A percentile compares a stretch with the other conserved stretches of the same genome.
phyloP scores from a whole-genome alignment of 352 stramenopile genomes.

The Elongisporangium prolatum region DNA sequence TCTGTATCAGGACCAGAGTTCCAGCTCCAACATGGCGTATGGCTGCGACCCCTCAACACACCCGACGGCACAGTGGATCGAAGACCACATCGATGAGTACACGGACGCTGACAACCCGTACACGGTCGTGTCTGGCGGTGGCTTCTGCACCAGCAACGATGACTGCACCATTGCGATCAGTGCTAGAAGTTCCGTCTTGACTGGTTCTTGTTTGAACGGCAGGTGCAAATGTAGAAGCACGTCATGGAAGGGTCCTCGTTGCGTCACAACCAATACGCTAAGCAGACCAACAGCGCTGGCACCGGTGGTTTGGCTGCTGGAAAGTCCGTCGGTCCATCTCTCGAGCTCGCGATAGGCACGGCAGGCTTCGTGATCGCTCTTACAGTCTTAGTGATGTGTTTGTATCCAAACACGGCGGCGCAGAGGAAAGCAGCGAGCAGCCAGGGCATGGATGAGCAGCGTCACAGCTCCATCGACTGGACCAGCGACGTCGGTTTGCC shows the following conservation, averaged over 20 bases:
- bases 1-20: slow-evolving; percentile 54
- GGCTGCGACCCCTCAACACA: slow-evolving; percentile 70
- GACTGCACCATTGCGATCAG: slow-evolving; percentile 46
- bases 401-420: too few relatives aligned
- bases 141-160: slow-evolving; percentile 42
- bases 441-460: too few relatives aligned
- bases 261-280: slow-evolving; percentile 1
- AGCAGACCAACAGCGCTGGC: too few relatives aligned
- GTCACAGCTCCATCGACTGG: too few relatives aligned
- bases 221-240: slow-evolving; percentile 23
- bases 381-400: too few relatives aligned
- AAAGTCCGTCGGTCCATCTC: too few relatives aligned
- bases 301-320: too few relatives aligned
- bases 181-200: slow-evolving; percentile 2
- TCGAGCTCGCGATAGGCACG: too few relatives aligned
- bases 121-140: slow-evolving; percentile 54
- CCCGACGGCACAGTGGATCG: slow-evolving; percentile 76
- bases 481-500: too few relatives aligned
- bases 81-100: slow-evolving; percentile 73
- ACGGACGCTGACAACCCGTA: slow-evolving; percentile 53
- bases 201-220: slow-evolving; percentile 20
- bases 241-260: too few relatives aligned
- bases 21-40: slow-evolving; percentile 39
- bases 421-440: too few relatives aligned
- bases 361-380: too few relatives aligned